Conservation (phyloP, 192 early-diverging fungal genomes). For the Chytriomyces sp. region DNA sequence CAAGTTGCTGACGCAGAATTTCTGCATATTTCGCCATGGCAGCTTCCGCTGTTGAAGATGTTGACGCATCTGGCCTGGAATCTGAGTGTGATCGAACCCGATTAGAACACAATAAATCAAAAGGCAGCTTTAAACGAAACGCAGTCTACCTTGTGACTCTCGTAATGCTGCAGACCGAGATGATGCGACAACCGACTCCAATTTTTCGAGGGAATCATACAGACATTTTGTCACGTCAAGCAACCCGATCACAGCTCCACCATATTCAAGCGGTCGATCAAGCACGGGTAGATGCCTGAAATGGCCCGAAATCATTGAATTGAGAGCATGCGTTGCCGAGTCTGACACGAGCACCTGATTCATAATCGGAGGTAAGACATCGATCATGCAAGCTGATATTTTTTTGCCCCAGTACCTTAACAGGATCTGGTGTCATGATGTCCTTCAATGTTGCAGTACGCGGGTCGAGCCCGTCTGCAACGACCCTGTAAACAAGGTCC, state of each 20-base stretch:
- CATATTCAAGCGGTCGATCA: constrained; percentile 31
- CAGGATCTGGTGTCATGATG: constrained; percentile 92
- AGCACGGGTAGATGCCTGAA: constrained; percentile 61
- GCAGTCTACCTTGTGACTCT: not conserved
- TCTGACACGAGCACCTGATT: constrained; percentile 62
- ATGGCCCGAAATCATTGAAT: constrained; percentile 52
- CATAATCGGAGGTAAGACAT: too few species aligned
- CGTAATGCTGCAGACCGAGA: not conserved
- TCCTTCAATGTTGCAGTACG: constrained; percentile 65
- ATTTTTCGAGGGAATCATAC: constrained; percentile 59
- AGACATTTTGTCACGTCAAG: constrained; percentile 65
- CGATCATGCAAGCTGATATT: too few species aligned
- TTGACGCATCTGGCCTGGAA: not conserved
- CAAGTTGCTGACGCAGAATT: constrained; percentile 61
- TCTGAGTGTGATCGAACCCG: not conserved
- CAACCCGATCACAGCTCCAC: constrained; percentile 52
- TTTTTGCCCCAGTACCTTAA: constrained; percentile 63
- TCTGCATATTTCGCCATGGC: constrained; percentile 34
- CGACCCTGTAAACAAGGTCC: constrained; percentile 94
- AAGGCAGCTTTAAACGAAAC: not conserved
- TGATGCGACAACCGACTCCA: constrained; percentile 41
- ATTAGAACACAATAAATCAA: not conserved
- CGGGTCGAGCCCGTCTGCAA: constrained; percentile 67
- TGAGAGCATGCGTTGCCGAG: constrained; percentile 48
- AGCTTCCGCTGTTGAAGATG: constrained; percentile 6